A percentile compares a stretch with the other conserved stretches of the same genome.
These are phyloP conservation scores for Leccinum disarticulatum DNA, from an alignment of 768 basidiomycete species.

Conservation along the genomic window DNA sequence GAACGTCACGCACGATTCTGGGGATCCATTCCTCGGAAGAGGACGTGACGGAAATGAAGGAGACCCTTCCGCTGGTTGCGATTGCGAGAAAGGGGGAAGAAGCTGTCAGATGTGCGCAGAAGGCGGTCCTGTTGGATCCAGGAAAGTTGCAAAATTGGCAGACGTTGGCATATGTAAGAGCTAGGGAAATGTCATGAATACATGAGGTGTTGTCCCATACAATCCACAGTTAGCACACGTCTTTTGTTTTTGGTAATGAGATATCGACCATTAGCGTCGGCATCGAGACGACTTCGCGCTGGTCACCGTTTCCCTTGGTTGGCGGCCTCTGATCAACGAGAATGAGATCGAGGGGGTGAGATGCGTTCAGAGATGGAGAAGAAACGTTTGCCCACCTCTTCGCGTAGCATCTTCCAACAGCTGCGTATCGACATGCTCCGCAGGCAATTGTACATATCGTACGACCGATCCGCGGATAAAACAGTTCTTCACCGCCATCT, in stretches of 20 bases:
- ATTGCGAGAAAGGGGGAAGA: conserved; percentile 39
- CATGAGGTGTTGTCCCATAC: not conserved
- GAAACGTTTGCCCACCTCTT: conserved; percentile 59
- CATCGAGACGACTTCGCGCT: not conserved
- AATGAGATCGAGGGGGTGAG: conserved; percentile 5
- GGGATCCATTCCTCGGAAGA: conserved; percentile 30
- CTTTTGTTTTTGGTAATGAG: not conserved
- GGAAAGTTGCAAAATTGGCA: conserved; percentile 55
- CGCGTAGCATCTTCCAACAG: conserved; percentile 95
- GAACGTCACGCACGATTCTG: conserved; percentile 49
- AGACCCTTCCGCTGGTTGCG: conserved; percentile 51
- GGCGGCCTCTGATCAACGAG: conserved; percentile 36
- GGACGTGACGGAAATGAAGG: conserved; percentile 37
- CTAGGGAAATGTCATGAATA: conserved; percentile 27
- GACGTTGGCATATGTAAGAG: conserved; percentile 55
- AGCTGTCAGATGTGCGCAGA: conserved; percentile 51
- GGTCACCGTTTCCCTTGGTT: conserved; percentile 41
- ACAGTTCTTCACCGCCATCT: conserved; percentile 99
- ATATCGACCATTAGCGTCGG: not conserved
- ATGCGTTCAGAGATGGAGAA: not conserved
- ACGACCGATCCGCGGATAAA: conserved; percentile 99
- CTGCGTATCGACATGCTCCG: conserved; percentile 92
- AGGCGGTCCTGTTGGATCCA: conserved; percentile 56
- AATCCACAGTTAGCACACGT: not conserved
- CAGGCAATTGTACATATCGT: conserved; percentile 93